Base-by-base conservation (phyloP, 768 basidiomycete genomes). In the Chalciporus chontae region DNA sequence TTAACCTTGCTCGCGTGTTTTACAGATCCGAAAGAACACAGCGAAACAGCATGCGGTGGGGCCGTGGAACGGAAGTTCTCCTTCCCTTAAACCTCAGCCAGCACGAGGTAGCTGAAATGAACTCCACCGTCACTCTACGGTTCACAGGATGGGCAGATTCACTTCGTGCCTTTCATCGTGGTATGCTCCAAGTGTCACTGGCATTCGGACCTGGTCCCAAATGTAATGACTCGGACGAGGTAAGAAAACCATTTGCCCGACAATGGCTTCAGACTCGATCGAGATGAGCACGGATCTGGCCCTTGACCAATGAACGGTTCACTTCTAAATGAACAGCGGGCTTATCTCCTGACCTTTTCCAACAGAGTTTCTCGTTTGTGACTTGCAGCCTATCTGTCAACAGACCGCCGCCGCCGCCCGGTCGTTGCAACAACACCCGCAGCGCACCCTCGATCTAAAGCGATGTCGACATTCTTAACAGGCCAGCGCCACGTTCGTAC, bases 291-390 rank as follows among this genome's bases (percentile, higher is more conserved):
- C 48, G 50, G 47, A 49, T 21, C 41, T 42, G 11, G 37, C 26
- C 44, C 34, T 45, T 52, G 27, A 41, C 31, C 40, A 38, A 37
- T 15, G 32, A 37, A 31, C 55, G 29, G 62, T 52, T 51, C 47
- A 51, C 51, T 59, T 62, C 45, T 32, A 59, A 62, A 63, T 65
- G 63, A 53, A 51, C 54, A 26, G 52, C 50, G n/a, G n/a, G 8
- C 19, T 26, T 18, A 45, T 21, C n/a, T 43, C 38, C 15, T 36
- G 19, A 14, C 2, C 23, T 50, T 27, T 21, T 9, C 36, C 19
- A 17, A n/a, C 23, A 2, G 13, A 15, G 13, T 48, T 47, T 51
- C 52, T 47, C 31, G 45, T 51, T 40, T 54, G 45, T 15, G 52
- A 43, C 43, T 44, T 38, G 49, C 55, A 57, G 60, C 43, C n/a